These are phyloP conservation scores for Harringtonia aguacate DNA, from an alignment of 2,329 filamentous ascomycete genomes.

Conservation along the genomic window DNA sequence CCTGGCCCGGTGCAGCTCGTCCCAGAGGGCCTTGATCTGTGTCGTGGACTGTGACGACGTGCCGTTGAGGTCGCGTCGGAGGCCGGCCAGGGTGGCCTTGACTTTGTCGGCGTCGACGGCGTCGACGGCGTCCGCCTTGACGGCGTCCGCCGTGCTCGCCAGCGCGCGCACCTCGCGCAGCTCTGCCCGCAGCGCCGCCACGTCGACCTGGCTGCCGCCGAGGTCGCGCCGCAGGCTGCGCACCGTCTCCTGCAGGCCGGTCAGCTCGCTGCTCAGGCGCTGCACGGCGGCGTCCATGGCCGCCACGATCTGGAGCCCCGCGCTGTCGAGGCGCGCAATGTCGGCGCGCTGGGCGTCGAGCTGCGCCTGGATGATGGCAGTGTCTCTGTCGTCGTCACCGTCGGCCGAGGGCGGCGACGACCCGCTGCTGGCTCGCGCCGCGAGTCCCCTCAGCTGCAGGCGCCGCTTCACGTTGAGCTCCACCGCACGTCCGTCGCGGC, in stretches of 20 bases:
- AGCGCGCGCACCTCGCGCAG: constrained; percentile 9
- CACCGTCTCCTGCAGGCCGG: constrained; percentile 20
- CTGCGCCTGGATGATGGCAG: constrained; percentile 21
- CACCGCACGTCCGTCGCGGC: constrained; percentile 7
- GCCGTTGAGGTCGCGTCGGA: too few species aligned
- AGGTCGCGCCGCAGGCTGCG: constrained; percentile 16
- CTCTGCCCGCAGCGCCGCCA: constrained; percentile 17
- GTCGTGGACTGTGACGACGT: too few species aligned
- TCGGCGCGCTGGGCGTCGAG: constrained; percentile 23
- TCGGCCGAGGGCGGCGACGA: constrained; percentile 1
- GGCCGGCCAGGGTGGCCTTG: too few species aligned
- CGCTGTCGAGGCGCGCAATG: constrained; percentile 24
- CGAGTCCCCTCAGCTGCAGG: constrained; percentile 19
- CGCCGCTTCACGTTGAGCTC: constrained; percentile 22
- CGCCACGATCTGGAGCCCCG: constrained; percentile 25
- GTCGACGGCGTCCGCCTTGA: too few species aligned
- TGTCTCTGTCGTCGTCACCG: constrained; percentile 7
- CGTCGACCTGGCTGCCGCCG: constrained; percentile 13
- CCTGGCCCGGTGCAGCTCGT: constrained; percentile 14
- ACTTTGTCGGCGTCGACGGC: too few species aligned
- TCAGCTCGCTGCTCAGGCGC: constrained; percentile 23
- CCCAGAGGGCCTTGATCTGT: too few species aligned
- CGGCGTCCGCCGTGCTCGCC: too few species aligned
- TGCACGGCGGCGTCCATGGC: constrained; percentile 23
- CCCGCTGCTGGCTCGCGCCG: background rate